Evolutionary conservation across 2,329 filamentous ascomycete species (phyloP).

Genomic region (Paraphoma chrysanthemicola): DNA sequence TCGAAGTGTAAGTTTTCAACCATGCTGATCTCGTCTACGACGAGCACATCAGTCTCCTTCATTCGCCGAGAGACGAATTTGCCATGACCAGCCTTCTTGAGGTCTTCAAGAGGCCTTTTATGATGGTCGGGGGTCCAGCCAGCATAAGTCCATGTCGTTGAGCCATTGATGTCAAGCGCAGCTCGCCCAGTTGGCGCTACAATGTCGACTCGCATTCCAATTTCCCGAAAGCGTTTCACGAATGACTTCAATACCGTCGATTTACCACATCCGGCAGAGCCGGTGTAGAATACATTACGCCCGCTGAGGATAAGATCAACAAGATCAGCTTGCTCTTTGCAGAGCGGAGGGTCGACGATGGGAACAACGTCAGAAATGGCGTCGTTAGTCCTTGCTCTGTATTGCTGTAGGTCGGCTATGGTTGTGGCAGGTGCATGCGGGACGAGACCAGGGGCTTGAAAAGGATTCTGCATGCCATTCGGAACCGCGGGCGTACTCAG

Average conservation of each 20-base stretch:
- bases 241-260: conserved; percentile 62
- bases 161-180: conserved; percentile 63
- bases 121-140: conserved; percentile 61
- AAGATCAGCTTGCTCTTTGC: conserved; percentile 55
- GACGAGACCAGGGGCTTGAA: background rate
- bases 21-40: conserved; percentile 74
- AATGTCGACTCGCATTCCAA: conserved; percentile 55
- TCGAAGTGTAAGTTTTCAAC: conserved; percentile 63
- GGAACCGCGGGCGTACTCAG: background rate
- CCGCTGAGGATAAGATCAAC: conserved; percentile 61
- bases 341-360: conserved; percentile 13
- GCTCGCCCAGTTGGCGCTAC: conserved; percentile 67
- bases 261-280: conserved; percentile 68
- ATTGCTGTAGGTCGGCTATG: background rate
- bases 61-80: conserved; percentile 50
- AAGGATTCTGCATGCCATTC: background rate
- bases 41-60: conserved; percentile 59
- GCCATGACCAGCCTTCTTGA: conserved; percentile 43
- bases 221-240: conserved; percentile 46
- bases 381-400: background rate
- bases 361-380: background rate
- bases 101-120: conserved; percentile 49
- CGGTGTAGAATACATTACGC: conserved; percentile 69
- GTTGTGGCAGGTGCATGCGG: background rate
- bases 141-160: conserved; percentile 64